These are phyloP conservation scores for Ananas comosus DNA, from an alignment of 176 grass and related monocot species.

Conservation along the genomic window DNA sequence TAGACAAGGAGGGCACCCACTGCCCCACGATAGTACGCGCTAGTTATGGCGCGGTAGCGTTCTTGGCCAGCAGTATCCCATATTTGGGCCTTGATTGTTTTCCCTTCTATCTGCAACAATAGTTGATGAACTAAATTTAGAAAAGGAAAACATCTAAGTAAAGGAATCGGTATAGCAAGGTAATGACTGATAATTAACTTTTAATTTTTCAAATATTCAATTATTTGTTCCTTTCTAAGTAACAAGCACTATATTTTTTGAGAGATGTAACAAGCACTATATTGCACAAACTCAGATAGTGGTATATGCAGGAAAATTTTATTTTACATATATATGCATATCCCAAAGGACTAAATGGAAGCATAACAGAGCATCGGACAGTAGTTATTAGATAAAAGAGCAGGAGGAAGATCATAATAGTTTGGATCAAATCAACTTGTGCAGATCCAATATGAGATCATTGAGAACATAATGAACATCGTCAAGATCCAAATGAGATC, in stretches of 20 bases:
- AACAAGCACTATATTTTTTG: not conserved
- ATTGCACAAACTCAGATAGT: not conserved
- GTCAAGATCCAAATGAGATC: no score
- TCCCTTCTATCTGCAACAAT: slow-evolving; percentile 41
- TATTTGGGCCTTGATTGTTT: slow-evolving; percentile 64
- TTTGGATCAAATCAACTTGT: no score
- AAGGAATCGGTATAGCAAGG: no score
- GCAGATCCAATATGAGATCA: no score
- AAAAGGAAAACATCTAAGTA: not conserved
- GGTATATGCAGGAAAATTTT: not conserved
- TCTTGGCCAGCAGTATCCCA: slow-evolving; percentile 73
- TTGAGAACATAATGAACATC: no score
- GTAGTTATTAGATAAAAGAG: no score
- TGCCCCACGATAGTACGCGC: slow-evolving; percentile 69
- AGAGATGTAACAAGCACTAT: not conserved
- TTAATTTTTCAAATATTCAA: no score
- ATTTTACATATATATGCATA: not conserved
- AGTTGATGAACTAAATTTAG: not conserved
- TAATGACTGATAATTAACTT: no score
- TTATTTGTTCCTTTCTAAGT: no score
- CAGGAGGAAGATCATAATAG: no score
- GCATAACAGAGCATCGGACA: no score
- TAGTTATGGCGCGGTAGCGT: slow-evolving; percentile 64
- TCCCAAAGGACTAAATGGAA: not conserved
- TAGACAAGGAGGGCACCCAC: slow-evolving; percentile 67